Base-by-base conservation (phyloP, 176 grass and related monocot species). In the Oryza longistaminata region DNA sequence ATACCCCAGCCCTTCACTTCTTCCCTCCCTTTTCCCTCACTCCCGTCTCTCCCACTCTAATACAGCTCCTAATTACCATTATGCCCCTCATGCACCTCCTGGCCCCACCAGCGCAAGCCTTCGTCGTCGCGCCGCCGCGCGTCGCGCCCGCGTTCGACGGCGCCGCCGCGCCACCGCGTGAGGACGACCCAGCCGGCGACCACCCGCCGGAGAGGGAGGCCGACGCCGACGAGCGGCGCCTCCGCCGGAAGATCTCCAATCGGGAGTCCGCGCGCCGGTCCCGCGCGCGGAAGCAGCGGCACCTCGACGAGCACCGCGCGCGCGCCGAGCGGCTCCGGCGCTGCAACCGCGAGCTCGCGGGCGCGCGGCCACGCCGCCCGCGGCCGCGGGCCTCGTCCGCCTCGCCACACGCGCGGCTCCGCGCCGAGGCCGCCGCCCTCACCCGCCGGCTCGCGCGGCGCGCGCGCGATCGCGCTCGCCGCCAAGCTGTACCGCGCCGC, bases 251-350 rank as follows among this genome's bases (percentile, higher is more conserved):
- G 90, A 85, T 95, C 33, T 97, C 92, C 25, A 97, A 97, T 91
- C 92, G 95, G 58, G 87, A 90, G 88, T 97, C 95, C 0, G 93
- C 95, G 24, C 91, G 91, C 55, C 87, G 93, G 2, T 97, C 89
- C 6, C 89, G 95, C 62, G 86, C 81, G 46, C 85, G 91, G 61
- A 97, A 97, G 92, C 87, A 90, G 82, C 87, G 61, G 27, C 76
- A 79, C 85, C 74, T 95, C 64, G 82, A 93, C 43, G 92, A 87
- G 61, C 85, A 91, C 58, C 76, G 82, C 7, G 33, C 3, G 24
- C 26, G 25, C 17, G 48, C 66, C 8, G 71, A 27, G 11, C 49
- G 21, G 21, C 92, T 94, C 29, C 81, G 68, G 27, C 29, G 70
- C 17, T 53, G 82, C 70, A 86, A 81, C 35, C 84, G 81, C 1